These are phyloP conservation scores for Thozetella sp. DNA, from an alignment of 495 filamentous ascomycete species.

Conservation along the genomic window DNA sequence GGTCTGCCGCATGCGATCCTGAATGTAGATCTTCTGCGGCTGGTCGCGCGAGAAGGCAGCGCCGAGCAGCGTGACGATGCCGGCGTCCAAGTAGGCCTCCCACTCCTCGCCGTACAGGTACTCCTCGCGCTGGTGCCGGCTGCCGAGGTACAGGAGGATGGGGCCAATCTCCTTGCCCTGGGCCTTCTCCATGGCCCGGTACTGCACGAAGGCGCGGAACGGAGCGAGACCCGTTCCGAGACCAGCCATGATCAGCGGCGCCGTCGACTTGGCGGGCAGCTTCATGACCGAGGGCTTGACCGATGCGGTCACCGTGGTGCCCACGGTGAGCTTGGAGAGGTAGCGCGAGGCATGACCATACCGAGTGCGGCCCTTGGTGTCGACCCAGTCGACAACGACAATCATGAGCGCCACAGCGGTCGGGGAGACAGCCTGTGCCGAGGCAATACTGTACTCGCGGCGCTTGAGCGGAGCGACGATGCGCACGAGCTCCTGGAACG, in stretches of 20 bases:
- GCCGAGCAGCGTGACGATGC: conserved; percentile 91
- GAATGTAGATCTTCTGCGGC: conserved; percentile 98
- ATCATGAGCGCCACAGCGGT: conserved; percentile 91
- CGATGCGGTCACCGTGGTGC: conserved; percentile 80
- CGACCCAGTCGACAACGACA: conserved; percentile 95
- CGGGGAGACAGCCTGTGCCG: conserved; percentile 89
- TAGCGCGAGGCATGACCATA: conserved; percentile 92
- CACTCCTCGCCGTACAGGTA: conserved; percentile 99
- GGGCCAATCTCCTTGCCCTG: conserved; percentile 93
- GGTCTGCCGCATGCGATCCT: conserved; percentile 94
- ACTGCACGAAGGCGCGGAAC: conserved; percentile 97
- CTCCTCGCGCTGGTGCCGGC: conserved; percentile 95
- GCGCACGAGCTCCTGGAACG: conserved; percentile 86
- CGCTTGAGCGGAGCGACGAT: conserved; percentile 93
- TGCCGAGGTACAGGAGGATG: conserved; percentile 95
- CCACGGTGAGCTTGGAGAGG: conserved; percentile 72
- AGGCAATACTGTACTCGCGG: conserved; percentile 96
- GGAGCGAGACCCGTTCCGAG: conserved; percentile 97
- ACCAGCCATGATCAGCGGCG: conserved; percentile 97
- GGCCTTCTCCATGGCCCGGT: conserved; percentile 94
- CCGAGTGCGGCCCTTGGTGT: conserved; percentile 83
- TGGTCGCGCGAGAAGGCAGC: conserved; percentile 96
- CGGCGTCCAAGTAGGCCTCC: conserved; percentile 96
- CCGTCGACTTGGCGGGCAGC: conserved; percentile 79
- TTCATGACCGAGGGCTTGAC: conserved; percentile 99